phyloP scores from a whole-genome alignment of 208 protist genomes.

The Tritrichomonas foetus region DNA sequence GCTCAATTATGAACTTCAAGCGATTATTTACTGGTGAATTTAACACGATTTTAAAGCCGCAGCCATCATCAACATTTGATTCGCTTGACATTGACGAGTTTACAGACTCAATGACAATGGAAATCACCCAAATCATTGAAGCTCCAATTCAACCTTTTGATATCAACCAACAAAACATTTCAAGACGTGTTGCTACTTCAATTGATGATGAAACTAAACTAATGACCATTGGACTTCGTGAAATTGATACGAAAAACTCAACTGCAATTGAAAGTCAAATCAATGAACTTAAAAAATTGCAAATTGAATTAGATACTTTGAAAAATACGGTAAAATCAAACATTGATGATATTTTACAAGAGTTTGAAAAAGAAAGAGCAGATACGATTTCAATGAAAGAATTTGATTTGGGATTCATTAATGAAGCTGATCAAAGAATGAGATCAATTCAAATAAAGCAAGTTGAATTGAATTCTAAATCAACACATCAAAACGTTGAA shows the following conservation, averaged over 20 bases:
- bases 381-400: neutral
- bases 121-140: neutral
- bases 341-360: neutral
- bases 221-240: neutral
- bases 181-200: neutral
- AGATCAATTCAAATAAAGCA: neutral
- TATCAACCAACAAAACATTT: neutral
- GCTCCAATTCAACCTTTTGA: neutral
- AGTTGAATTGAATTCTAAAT: neutral
- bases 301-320: neutral
- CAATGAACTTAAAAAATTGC: neutral
- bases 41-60: neutral
- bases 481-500: neutral
- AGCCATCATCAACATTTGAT: neutral
- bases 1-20: neutral
- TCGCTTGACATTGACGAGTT: neutral
- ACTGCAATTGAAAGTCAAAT: neutral
- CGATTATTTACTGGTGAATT: neutral
- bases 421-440: neutral
- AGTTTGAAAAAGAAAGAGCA: neutral
- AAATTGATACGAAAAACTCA: neutral
- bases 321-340: neutral
- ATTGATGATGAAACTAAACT: conserved; percentile 22
- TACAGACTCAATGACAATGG: neutral
- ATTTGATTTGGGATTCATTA: neutral